A percentile compares a stretch with the other conserved stretches of the same genome.
Conservation (phyloP, 73 alveolate genomes). For the Effrenium voratum region DNA sequence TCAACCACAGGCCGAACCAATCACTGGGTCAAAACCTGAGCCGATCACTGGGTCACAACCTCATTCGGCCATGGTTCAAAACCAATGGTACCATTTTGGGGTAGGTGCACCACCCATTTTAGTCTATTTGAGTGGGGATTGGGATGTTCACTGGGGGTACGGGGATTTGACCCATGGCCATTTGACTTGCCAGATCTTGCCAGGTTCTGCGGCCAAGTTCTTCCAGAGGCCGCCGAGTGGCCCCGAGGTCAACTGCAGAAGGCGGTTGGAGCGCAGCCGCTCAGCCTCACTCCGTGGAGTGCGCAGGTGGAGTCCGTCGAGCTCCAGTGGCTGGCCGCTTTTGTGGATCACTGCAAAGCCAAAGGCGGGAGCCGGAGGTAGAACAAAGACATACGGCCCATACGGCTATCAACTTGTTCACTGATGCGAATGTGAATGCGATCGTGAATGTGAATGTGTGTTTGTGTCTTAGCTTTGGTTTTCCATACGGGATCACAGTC, state of each 20-base stretch:
- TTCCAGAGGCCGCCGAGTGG: constrained; percentile 61
- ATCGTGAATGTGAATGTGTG: too few species aligned
- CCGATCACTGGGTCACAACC: too few species aligned
- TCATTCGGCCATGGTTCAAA: too few species aligned
- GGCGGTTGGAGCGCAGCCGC: neutral
- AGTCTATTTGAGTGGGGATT: too few species aligned
- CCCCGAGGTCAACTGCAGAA: constrained; percentile 58
- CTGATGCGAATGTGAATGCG: too few species aligned
- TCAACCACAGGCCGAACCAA: too few species aligned
- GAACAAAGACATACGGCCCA: neutral
- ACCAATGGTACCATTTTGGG: too few species aligned
- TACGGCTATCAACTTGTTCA: too few species aligned
- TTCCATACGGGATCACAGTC: too few species aligned
- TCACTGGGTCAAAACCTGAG: too few species aligned
- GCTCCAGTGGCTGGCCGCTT: neutral
- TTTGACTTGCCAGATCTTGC: neutral
- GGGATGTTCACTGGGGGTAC: neutral
- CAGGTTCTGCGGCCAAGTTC: constrained; percentile 32
- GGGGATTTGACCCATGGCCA: neutral
- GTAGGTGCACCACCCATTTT: too few species aligned
- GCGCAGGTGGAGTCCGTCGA: constrained; percentile 37
- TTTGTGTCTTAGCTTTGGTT: too few species aligned
- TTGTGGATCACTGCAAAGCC: constrained; percentile 20
- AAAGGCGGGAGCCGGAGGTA: neutral
- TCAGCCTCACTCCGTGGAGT: neutral